These are phyloP conservation scores for Meira miltonrushii DNA, from an alignment of 1,284 basidiomycete species.

Conservation along the genomic window DNA sequence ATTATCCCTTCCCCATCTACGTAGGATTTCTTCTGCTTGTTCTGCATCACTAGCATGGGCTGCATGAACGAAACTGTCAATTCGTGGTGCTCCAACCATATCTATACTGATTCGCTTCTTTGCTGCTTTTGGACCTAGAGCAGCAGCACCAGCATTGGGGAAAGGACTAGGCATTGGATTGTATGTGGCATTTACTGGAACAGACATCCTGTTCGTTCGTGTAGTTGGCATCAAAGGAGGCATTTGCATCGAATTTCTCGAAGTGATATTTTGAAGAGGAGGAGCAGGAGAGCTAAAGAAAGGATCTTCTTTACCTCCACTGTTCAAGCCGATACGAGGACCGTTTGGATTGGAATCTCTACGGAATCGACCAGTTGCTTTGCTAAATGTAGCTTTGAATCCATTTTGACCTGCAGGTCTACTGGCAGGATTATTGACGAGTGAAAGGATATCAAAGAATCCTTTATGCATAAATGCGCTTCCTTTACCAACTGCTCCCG, in stretches of 20 bases:
- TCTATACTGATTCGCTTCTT: slow-evolving; percentile 48
- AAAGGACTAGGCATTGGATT: not conserved
- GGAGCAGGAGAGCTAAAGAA: not conserved
- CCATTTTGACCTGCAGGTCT: not conserved
- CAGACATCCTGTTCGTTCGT: no score
- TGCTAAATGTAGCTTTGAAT: slow-evolving; percentile 27
- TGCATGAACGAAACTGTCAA: slow-evolving; percentile 60
- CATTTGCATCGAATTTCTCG: not conserved
- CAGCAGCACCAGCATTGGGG: not conserved
- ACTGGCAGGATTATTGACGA: slow-evolving; percentile 32
- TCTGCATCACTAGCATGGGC: slow-evolving; percentile 89
- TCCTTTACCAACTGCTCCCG: slow-evolving; percentile 16
- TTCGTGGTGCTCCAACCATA: slow-evolving; percentile 38
- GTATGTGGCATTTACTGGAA: not conserved
- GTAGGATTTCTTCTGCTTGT: slow-evolving; percentile 80
- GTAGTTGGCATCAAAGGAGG: not conserved
- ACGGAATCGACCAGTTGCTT: slow-evolving; percentile 31
- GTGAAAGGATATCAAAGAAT: slow-evolving; percentile 44
- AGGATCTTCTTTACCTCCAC: not conserved
- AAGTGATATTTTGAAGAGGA: not conserved
- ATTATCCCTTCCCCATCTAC: slow-evolving; percentile 83
- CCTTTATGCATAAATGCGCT: slow-evolving; percentile 49
- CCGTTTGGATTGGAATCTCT: slow-evolving; percentile 5
- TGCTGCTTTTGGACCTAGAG: slow-evolving; percentile 26
- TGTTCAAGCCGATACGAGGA: not conserved